Evolutionary conservation across 148 eudicot species (phyloP), one percentile per base, ranked within the genome.

Genomic region (Camellia japonica): DNA sequence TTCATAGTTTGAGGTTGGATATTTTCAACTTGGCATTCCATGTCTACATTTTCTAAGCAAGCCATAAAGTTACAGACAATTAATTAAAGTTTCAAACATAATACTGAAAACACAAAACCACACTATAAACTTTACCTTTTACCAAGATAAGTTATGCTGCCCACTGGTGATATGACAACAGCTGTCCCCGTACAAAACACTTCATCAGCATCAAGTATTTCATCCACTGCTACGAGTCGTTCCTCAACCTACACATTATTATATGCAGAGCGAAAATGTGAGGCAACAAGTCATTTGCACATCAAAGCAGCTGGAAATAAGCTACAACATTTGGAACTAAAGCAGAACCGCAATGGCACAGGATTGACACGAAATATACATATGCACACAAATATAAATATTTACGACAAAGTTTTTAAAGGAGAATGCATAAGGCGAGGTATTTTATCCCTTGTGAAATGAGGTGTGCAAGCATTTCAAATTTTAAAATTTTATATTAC

Each of bases 121-220:
- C 38, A 72, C 8, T 3, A 68, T 85, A 96, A 95, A 75, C 4
- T 0, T 75, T 86, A 96, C 99, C 97, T 96, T 90, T 84, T 87
- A 68, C 89, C 93, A 80, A 63, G 88, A 80, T 96, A 89, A 52
- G 99, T 93, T 71, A 96, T 85, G 88, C 99, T 96, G 74, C 98
- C 99, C 69, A 96, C 99, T 69, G 95, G 99, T 59, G 93, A 93
- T 73, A 96, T 88, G 58, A 96, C 99, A 65, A 96, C 99, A 51
- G 98, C 99, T 23, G 99, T 96, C 84, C 98, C 99, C 15, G 98
- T 96, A 80, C 97, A 94, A 80, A 96, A 96, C 65, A 96, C 98
- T 89, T 96, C 99, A 89, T 96, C 99, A 14, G 99, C 99, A 83
- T 91, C 84, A 42, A 93, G 97, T 85, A 96, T 85, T 78, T 96